Base-by-base conservation (phyloP, 2,329 filamentous ascomycete species). In the Beauveria pseudobassiana region DNA sequence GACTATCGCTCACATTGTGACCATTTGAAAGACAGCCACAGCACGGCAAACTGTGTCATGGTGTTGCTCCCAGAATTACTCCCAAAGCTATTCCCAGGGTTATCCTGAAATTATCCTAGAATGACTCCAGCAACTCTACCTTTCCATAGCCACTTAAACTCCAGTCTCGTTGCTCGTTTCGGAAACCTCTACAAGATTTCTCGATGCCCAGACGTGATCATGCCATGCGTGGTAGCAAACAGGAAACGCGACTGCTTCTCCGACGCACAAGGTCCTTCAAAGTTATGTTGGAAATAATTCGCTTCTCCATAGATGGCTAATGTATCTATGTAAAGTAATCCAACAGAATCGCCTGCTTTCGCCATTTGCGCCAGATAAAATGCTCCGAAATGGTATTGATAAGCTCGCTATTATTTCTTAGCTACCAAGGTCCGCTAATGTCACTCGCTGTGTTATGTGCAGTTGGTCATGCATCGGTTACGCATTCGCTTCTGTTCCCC, bases 141-240 rank as follows among this genome's bases (percentile, higher is more conserved):
- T 26, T 40, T 55, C 24, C 9, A 43, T 24, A 4, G 9, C 16
- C 24, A 20, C 9, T 24, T 20, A 18, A 40, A 20, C 20, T 24
- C 34, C 24, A 45, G 42, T 26, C 18, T 43, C 38, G 28, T 43
- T n/a, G 1, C 24, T 43, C 40, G 18, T 22, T 14, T 43, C 24
- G 20, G 20, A 12, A 42, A 55, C 24, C 38, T 30, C 22, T n/a
- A 24, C 52, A 65, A 3, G 74, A 79, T 71, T 80, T 78, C 61
- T 75, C 52, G 43, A 78, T 68, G 61, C 73, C 79, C 54, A 81
- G 72, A 66, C 74, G 75, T 46, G 42, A 18, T 43, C 8, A 43
- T 43, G 18, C 18, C 42, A 38, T 38, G 5, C 34, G 18, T 43
- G 40, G 40, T 16, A 42, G 16, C 16, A 34, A 3, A 34, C 30